These are phyloP conservation scores for Boletus reticuloceps DNA, from an alignment of 768 basidiomycete species.

Conservation along the genomic window DNA sequence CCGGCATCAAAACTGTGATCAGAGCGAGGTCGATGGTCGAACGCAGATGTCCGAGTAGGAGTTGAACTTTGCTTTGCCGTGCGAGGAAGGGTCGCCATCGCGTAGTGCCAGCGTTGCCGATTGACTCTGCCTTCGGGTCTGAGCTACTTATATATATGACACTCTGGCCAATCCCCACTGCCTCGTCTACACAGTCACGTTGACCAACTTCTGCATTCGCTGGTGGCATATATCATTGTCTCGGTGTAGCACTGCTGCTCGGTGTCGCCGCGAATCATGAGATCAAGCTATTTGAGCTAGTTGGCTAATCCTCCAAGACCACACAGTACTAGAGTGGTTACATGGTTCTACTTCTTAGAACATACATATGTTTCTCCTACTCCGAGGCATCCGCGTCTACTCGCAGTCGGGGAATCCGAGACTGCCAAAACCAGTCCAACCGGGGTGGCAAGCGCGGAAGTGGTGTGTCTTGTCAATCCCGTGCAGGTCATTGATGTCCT, in stretches of 20 bases:
- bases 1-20: conserved; percentile 65
- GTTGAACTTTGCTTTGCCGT: no score
- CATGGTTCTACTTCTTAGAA: background rate
- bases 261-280: background rate
- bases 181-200: no score
- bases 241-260: background rate
- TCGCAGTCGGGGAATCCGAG: conserved; percentile 62
- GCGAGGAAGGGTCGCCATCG: no score
- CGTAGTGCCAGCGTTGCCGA: no score
- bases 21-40: conserved; percentile 29
- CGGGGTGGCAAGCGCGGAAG: conserved; percentile 64
- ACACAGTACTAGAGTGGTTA: background rate
- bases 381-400: conserved; percentile 11
- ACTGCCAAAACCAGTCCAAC: conserved; percentile 60
- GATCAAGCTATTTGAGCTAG: conserved; percentile 1
- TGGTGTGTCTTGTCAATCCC: conserved; percentile 58
- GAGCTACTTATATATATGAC: no score
- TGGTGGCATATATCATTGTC: background rate
- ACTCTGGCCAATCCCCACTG: no score
- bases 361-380: background rate
- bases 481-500: conserved; percentile 58
- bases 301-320: background rate
- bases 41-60: conserved; percentile 2
- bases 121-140: background rate
- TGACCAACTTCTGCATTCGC: no score